These are phyloP conservation scores for Lodderomyces jiufengensis DNA, from an alignment of 1,139 yeast species.

Conservation along the genomic window DNA sequence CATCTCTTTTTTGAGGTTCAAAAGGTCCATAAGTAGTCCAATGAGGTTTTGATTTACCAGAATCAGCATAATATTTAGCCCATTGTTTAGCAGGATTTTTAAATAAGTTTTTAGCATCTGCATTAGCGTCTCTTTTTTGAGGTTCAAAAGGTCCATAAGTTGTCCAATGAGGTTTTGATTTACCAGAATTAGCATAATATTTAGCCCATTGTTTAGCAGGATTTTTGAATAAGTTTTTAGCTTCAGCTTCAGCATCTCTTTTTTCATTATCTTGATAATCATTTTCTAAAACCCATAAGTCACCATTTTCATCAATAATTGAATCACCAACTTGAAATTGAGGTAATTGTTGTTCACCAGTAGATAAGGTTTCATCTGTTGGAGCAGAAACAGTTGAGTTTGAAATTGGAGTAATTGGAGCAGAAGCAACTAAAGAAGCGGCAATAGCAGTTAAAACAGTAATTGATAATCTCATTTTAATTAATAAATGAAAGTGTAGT, in stretches of 20 bases:
- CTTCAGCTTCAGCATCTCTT: constrained; percentile 7
- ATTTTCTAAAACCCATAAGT: constrained; percentile 6
- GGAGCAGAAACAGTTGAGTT: too few relatives aligned
- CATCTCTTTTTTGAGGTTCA: constrained; percentile 13
- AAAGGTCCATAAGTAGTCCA: constrained; percentile 12
- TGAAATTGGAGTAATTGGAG: constrained; percentile 7
- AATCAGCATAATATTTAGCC: background rate
- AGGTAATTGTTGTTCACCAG: background rate
- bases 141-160: constrained; percentile 9
- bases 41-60: constrained; percentile 4
- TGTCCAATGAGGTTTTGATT: constrained; percentile 5
- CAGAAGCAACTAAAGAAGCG: constrained; percentile 11
- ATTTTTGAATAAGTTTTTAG: background rate
- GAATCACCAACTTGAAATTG: too few relatives aligned
- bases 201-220: too few relatives aligned
- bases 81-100: too few relatives aligned
- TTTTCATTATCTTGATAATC: constrained; percentile 5
- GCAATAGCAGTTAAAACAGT: constrained; percentile 10
- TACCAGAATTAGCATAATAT: constrained; percentile 1
- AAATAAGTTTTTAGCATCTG: constrained; percentile 4
- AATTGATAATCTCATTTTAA: constrained; percentile 12
- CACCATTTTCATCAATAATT: constrained; percentile 7
- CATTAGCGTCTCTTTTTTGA: constrained; percentile 11
- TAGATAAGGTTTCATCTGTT: background rate
- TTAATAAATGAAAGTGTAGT: too few relatives aligned